These are phyloP conservation scores for grape (Vitis vinifera) DNA, from an alignment of 164 flowering plant species.

Conservation along the genomic window ASM3070453v1 NC_081817.1:1300001-1300500, in stretches of 20 bases:
- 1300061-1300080: not conserved
- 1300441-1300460: not conserved
- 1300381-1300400: slow-evolving; percentile 34
- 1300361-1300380: slow-evolving; percentile 30
- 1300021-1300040: too few relatives aligned
- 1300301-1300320: not conserved
- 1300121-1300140: not conserved
- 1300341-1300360: slow-evolving; percentile 2
- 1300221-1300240: too few relatives aligned
- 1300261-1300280: too few relatives aligned
- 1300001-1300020: too few relatives aligned
- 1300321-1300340: not conserved
- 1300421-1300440: not conserved
- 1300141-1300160: not conserved
- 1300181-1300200: too few relatives aligned
- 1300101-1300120: not conserved
- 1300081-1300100: not conserved
- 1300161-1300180: not conserved
- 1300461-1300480: not conserved
- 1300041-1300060: too few relatives aligned
- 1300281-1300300: too few relatives aligned
- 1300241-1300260: too few relatives aligned
- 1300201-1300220: too few relatives aligned
- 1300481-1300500: slow-evolving; percentile 1
- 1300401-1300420: slow-evolving; percentile 15